These are phyloP conservation scores for Termitomyces eurrhizus DNA, from an alignment of 768 basidiomycete genomes.

Conservation along the genomic window DNA sequence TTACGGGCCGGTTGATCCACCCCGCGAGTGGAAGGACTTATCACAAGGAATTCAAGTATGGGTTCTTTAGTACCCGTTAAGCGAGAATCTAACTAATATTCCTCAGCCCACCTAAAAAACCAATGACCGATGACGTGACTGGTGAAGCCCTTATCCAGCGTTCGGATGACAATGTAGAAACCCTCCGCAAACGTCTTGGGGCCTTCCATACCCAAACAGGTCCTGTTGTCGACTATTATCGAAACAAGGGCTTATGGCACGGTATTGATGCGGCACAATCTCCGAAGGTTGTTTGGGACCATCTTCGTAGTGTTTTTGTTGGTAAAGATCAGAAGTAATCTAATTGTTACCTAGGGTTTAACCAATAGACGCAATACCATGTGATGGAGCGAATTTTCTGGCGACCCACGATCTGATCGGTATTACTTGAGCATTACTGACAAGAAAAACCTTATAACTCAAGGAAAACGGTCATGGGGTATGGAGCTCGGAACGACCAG, in stretches of 20 bases:
- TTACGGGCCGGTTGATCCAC: slow-evolving; percentile 95
- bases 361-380: neutral
- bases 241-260: slow-evolving; percentile 83
- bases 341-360: neutral
- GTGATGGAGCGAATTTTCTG: neutral
- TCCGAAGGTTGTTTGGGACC: slow-evolving; percentile 89
- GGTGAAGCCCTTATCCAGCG: slow-evolving; percentile 97
- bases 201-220: slow-evolving; percentile 95
- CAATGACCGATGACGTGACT: slow-evolving; percentile 89
- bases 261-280: slow-evolving; percentile 93
- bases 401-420: neutral
- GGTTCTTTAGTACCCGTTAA: slow-evolving; percentile 12
- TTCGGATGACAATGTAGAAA: slow-evolving; percentile 97
- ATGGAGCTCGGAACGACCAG: neutral
- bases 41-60: slow-evolving; percentile 93
- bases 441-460: neutral
- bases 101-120: slow-evolving; percentile 91
- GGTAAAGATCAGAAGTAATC: slow-evolving; percentile 37
- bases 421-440: neutral
- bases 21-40: slow-evolving; percentile 86
- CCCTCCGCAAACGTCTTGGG: slow-evolving; percentile 80
- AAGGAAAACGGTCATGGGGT: neutral
- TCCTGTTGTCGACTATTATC: slow-evolving; percentile 97
- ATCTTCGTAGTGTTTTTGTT: slow-evolving; percentile 62
- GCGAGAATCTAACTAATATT: neutral